Evolutionary conservation across 345 rosid species (phyloP), one percentile per base, ranked within the genome.

Genomic region (Aegle marmelos): DNA sequence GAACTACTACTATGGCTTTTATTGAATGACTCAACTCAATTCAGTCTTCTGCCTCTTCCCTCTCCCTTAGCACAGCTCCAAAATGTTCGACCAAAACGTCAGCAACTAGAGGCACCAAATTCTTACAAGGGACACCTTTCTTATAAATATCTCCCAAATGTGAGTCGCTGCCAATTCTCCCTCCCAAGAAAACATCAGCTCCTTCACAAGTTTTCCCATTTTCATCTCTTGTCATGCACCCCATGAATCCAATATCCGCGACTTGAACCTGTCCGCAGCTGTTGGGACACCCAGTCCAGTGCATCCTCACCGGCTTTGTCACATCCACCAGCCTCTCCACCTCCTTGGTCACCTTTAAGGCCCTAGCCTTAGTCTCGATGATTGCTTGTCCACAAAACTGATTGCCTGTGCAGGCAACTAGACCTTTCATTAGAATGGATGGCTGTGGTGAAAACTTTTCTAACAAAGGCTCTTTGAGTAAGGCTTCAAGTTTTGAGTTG

Each of bases 271-370:
- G 98, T 8, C 90, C 99, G 1, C 99, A 95, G 22, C 85, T 87
- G 78, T 91, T 93, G 19, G 99, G 99, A 82, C 99, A 96, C 8
- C 99, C 98, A 0, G 98, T 96, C 99, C 98, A 96, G 66, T 96
- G 99, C 97, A 93, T 92, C 87, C 99, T 91, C 58, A 96, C 85
- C 0, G 93, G 91, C 65, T 66, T 79, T 2, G 81, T 80, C 48
- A 96, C 89, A 0, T 93, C 84, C 58, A 96, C 97, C 1, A 91
- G 86, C 84, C 93, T 85, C 76, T 86, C 88, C 19, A 96, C 95
- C 79, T 96, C 99, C 81, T 92, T 92, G 0, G 97, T 89, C 82
- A 93, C 97, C 82, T 90, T 91, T 69, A 93, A 41, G 31, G 98
- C 97, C 73, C 99, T 86, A 16, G 90, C 97, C 68, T 96, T 96